phyloP scores from a whole-genome alignment of 306 rosid species.

The Dryas drummondii region DNA sequence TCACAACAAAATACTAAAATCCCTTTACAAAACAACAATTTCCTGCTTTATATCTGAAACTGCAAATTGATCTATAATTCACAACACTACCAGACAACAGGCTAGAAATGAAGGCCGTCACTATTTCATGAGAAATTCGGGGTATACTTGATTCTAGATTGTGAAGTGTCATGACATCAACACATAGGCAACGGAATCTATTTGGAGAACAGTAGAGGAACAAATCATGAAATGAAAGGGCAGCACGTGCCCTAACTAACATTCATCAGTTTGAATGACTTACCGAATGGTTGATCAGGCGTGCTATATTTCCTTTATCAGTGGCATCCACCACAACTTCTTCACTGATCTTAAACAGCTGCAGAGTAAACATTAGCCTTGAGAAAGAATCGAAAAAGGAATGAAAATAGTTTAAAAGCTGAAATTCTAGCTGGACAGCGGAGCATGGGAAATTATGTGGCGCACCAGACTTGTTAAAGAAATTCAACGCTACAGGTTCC shows the following conservation, averaged over 20 bases:
- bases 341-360: constrained; percentile 97
- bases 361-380: constrained; percentile 32
- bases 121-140: not conserved
- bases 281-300: constrained; percentile 95
- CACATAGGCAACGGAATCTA: not conserved
- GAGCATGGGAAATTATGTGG: not conserved
- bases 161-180: too few species aligned
- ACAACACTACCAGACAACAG: not conserved
- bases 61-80: not conserved
- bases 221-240: not conserved
- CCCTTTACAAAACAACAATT: not conserved
- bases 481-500: too few species aligned
- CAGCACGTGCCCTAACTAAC: not conserved
- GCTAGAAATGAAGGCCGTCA: not conserved
- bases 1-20: not conserved
- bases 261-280: constrained; percentile 33
- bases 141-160: too few species aligned
- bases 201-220: not conserved
- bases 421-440: not conserved
- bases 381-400: not conserved
- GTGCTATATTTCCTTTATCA: constrained; percentile 97
- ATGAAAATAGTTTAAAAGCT: not conserved
- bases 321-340: constrained; percentile 99
- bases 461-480: not conserved
- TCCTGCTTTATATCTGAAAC: too few species aligned